Evolutionary conservation across 805 yeast genomes (phyloP).

Genomic region (Ogataea siamensis): DNA sequence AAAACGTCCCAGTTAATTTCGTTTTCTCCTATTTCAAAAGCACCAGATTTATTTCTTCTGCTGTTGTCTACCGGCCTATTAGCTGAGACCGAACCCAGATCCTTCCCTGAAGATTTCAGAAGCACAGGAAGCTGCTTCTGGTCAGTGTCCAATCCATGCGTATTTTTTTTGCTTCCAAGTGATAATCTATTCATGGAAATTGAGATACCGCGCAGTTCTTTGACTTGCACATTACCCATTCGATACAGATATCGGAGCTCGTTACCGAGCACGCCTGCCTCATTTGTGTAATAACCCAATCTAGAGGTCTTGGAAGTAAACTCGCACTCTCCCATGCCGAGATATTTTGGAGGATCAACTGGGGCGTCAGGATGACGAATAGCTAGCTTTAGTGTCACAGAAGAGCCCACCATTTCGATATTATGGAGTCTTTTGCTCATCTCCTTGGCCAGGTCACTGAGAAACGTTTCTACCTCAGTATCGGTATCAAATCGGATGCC

Average conservation of each 20-base stretch:
- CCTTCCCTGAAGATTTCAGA: constrained; percentile 20
- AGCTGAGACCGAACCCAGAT: background rate
- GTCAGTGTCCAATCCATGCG: constrained; percentile 18
- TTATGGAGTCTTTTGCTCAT: constrained; percentile 50
- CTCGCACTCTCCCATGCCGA: constrained; percentile 86
- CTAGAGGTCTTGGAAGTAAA: constrained; percentile 54
- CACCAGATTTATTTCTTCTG: no score
- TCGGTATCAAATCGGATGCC: constrained; percentile 73
- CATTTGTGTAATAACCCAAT: constrained; percentile 61
- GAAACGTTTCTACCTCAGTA: constrained; percentile 62
- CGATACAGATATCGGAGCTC: constrained; percentile 58
- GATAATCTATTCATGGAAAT: constrained; percentile 61
- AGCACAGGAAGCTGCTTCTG: constrained; percentile 39
- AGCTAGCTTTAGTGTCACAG: constrained; percentile 64
- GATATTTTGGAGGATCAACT: constrained; percentile 66
- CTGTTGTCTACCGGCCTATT: background rate
- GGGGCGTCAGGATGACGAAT: constrained; percentile 67
- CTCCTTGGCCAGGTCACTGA: constrained; percentile 57
- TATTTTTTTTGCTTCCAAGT: constrained; percentile 30
- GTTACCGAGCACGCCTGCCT: constrained; percentile 56
- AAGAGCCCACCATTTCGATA: constrained; percentile 49
- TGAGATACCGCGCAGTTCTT: constrained; percentile 77
- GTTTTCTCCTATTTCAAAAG: no score
- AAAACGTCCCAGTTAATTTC: constrained; percentile 67
- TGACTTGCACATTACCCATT: constrained; percentile 49